Evolutionary conservation across 352 stramenopile genomes (phyloP).

Genomic region (Globisporangium spinosum): DNA sequence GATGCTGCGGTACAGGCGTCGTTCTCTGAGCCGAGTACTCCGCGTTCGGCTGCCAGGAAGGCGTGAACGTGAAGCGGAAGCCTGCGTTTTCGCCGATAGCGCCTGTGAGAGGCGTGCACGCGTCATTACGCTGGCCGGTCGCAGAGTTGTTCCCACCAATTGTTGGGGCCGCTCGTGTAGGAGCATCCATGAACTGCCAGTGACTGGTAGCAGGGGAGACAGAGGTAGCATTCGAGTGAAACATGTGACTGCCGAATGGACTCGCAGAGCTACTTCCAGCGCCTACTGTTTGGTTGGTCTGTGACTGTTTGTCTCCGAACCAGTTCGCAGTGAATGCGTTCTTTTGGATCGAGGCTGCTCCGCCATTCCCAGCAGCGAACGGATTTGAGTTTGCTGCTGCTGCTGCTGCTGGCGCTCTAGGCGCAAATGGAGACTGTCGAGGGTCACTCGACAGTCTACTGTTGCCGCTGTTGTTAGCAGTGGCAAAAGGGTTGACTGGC

Average conservation of each 20-base stretch:
- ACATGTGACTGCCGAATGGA: conserved; percentile 1
- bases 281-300: neutral
- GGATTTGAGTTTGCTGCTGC: neutral
- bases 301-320: neutral
- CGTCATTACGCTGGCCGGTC: neutral
- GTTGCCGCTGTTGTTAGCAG: neutral
- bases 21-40: neutral
- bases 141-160: neutral
- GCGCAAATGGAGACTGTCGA: conserved; percentile 1
- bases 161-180: neutral
- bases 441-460: neutral
- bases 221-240: neutral
- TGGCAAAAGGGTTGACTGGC: neutral
- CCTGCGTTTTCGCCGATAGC: neutral
- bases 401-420: neutral
- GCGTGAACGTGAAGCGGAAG: conserved; percentile 13
- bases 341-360: neutral
- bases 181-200: neutral
- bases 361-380: neutral
- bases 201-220: neutral
- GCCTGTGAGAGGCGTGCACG: neutral
- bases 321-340: neutral
- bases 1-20: neutral
- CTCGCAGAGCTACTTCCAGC: neutral
- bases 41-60: conserved; percentile 8